These are phyloP conservation scores for Plasmodium reichenowi DNA, from an alignment of 169 alveolate genomes.

Conservation along the genomic window DNA sequence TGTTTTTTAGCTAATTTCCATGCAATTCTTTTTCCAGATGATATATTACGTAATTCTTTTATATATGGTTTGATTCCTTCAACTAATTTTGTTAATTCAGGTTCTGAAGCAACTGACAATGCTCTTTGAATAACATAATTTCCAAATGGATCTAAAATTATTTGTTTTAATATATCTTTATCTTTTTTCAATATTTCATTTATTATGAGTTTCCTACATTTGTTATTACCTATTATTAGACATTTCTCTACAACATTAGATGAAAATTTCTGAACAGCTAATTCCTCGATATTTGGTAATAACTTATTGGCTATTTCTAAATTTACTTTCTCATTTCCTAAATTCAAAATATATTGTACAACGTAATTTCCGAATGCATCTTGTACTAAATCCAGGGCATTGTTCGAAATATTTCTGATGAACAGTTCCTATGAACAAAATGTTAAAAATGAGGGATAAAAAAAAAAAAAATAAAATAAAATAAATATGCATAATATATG, in stretches of 20 bases:
- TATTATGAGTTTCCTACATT: constrained; percentile 77
- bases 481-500: background rate
- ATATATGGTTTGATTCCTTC: constrained; percentile 84
- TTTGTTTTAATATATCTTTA: constrained; percentile 77
- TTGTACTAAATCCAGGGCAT: constrained; percentile 89
- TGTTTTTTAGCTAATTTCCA: constrained; percentile 83
- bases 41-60: constrained; percentile 81
- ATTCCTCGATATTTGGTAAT: constrained; percentile 84
- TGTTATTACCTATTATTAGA: constrained; percentile 80
- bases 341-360: constrained; percentile 91
- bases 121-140: constrained; percentile 89
- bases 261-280: constrained; percentile 93
- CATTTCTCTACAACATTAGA: constrained; percentile 95
- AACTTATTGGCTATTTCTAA: constrained; percentile 84
- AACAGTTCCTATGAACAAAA: constrained; percentile 63
- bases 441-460: background rate
- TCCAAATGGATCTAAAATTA: constrained; percentile 88
- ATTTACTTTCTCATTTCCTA: constrained; percentile 83
- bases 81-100: constrained; percentile 77
- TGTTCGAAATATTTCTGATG: constrained; percentile 83
- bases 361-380: constrained; percentile 97
- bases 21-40: constrained; percentile 87
- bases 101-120: constrained; percentile 84
- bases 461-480: background rate
- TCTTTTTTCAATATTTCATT: constrained; percentile 82